These are phyloP conservation scores for Morella rubra DNA, from an alignment of 306 rosid species.

Conservation along the genomic window DNA sequence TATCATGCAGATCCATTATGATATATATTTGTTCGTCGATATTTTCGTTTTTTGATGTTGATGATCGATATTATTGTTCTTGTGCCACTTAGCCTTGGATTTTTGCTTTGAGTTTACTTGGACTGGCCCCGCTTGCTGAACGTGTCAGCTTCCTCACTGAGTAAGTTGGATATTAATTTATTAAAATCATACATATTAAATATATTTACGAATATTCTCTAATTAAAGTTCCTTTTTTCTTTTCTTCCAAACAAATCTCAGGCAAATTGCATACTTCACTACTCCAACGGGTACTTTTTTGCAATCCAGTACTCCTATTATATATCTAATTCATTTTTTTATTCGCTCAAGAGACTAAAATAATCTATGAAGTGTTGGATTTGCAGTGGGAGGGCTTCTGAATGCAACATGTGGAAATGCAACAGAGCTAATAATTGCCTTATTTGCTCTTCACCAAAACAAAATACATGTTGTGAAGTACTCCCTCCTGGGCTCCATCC, in stretches of 20 bases:
- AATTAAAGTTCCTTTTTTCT: conserved; percentile 8
- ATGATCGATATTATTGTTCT: not conserved
- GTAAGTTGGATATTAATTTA: conserved; percentile 41
- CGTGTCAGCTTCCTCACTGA: conserved; percentile 94
- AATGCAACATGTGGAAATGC: conserved; percentile 68
- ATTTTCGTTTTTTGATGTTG: not conserved
- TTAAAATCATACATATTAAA: not conserved
- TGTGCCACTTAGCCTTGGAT: conserved; percentile 69
- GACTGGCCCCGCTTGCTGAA: conserved; percentile 90
- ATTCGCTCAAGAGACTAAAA: not conserved
- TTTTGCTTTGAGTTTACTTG: conserved; percentile 77
- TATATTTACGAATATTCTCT: not conserved
- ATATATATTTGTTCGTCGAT: too few species aligned
- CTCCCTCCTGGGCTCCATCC: conserved; percentile 59
- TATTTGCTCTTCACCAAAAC: conserved; percentile 41
- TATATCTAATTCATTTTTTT: not conserved
- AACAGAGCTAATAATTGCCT: conserved; percentile 54
- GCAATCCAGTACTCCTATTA: not conserved
- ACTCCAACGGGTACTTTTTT: conserved; percentile 77
- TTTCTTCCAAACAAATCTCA: conserved; percentile 13
- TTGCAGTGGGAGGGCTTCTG: conserved; percentile 60
- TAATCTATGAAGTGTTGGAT: not conserved
- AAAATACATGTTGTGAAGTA: conserved; percentile 57
- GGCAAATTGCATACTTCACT: conserved; percentile 84
- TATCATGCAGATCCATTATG: too few species aligned